Base-by-base conservation (phyloP, 1,284 basidiomycete species). In the Boletellus dicymbophilus region DNA sequence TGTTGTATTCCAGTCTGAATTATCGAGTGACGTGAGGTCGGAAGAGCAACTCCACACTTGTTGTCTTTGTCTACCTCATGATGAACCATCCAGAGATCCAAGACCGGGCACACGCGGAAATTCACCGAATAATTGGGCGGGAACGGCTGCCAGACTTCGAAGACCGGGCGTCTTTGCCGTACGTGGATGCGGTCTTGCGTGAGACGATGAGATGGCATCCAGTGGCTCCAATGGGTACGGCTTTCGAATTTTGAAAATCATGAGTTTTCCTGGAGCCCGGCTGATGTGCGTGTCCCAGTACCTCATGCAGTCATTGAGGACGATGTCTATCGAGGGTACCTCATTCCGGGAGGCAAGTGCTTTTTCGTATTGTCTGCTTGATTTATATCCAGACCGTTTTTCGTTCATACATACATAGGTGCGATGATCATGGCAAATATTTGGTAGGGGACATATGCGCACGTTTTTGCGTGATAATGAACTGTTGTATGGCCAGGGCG, bases 81-180 rank as follows among this genome's bases (percentile, higher is more conserved):
- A 62, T 65, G 38, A 53, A 68, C 20, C 56, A 72, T 25, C 68
- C 72, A 12, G 62, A 71, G 4, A 58, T 63, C 2, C 69, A 70
- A 41, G 36, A 37, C 20, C 62, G 56, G 13, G 72, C 72, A 2
- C 75, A 76, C 26, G 54, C 52, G 6, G 73, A 78, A 36, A 58
- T 78, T 6, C 71, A 77, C 47, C 40, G 48, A 1, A 68, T 75
- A 1, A 45, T 75, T 6, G 73, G 72, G 2, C 34, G 40, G 3
- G 65, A 66, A 15, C 61, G 73, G 12, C 56, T 79, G 1, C 78
- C 78, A 1, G 61, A 59, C 6, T 72, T 76, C 21, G 60, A 57
- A 6, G 77, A 79, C 44, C 52, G 68, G 15, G 41, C 52, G 2
- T 49, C 46, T 0, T 55, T 78, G 27, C 70, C 73, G 0, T 78